Base-by-base conservation (phyloP, 2,329 filamentous ascomycete genomes). In the Onygenales sp. region DNA sequence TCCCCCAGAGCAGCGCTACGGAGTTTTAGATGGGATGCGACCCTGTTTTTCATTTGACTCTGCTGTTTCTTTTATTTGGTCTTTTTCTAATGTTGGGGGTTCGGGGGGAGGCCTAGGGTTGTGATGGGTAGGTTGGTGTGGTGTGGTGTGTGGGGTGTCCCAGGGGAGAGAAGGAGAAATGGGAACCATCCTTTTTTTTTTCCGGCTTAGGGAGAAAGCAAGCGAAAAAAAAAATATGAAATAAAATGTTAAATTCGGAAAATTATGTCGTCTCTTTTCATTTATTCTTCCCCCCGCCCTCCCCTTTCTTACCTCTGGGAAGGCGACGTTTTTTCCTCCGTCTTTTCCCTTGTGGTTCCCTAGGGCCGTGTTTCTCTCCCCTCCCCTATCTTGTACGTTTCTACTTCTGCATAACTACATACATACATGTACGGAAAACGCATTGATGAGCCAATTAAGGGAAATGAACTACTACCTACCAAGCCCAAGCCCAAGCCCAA, bases 1-100 rank as follows among this genome's bases (percentile, higher is more conserved):
- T 98, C 85, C 93, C 93, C 69, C 87, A 94, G 81, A 82, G 81
- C 72, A 80, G 80, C 70, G 75, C 79, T 70, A 68, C 82, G 65
- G 91, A 95, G 73, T 94, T 87, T 79, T 95, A 93, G 80, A 80
- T 27, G 21, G 21, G 21, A 27, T 27, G 21, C 21, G 69, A 45
- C 37, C 52, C 14, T n/a, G 36, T 42, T 31, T 39, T 17, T 13
- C 32, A 32, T 11, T 31, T 36, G 34, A 14, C 31, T 17, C 42
- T 34, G 14, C 42, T 49, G 31, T 13, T 42, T 10, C 40, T 42
- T 37, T 52, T 52, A 14, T 47, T 39, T 47, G 13, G 37, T 49
- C 27, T 53, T 49, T 56, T 55, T 43, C 17, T 37, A 34, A 51
- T 32, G 27, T 10, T 31, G 21, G 40, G 40, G 7, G n/a, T 42